Evolutionary conservation across 805 yeast species (phyloP), one percentile per base, ranked within the genome.

Genomic region (Debaryomyces tyrocola): DNA sequence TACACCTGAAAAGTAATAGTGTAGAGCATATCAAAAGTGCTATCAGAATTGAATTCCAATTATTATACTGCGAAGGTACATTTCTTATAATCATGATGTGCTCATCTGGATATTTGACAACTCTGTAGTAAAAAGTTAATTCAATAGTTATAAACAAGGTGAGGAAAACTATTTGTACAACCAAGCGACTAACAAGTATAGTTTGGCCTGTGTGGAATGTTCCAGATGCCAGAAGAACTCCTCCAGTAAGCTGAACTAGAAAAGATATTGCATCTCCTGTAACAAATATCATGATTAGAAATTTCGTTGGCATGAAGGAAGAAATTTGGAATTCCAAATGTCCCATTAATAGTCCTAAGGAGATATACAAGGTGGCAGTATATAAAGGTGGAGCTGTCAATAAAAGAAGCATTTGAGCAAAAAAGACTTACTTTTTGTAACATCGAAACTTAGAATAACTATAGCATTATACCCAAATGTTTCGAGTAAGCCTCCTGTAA

Each of bases 351-450:
- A 59, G 47, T 12, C 64, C 69, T 42, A 65, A 60, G 3, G 56
- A 11, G 67, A 65, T 62, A 44, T 67, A 66, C 20, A 64, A 58
- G 1, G 66, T 46, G 1, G 66, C 70, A 2, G 67, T 63, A 41
- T 58, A 55, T 11, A 65, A 51, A 1, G 68, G 54, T 3, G 71
- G 70, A 0, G 69, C 65, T 28, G 66, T 49, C 34, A 64, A 50
- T 33, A 66, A 36, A 10, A 60, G 48, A 15, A 62, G 46, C 1
- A 58, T 36, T 48, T 66, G 67, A 4, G 57, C 49, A 35, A 59
- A 46, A 45, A 55, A 66, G 1, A 65, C 58, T 3, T 6, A 35
- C 33, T 12, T 57, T 15, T 0, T 37, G 27, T 4, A 44, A 33
- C 20, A 24, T 21, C 39, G 61, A 43, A 15, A 24, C 44, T 36